Evolutionary conservation across 257 asterid species (phyloP), one percentile per base, ranked within the genome.

Genomic region (Solanum sejunctum): DNA sequence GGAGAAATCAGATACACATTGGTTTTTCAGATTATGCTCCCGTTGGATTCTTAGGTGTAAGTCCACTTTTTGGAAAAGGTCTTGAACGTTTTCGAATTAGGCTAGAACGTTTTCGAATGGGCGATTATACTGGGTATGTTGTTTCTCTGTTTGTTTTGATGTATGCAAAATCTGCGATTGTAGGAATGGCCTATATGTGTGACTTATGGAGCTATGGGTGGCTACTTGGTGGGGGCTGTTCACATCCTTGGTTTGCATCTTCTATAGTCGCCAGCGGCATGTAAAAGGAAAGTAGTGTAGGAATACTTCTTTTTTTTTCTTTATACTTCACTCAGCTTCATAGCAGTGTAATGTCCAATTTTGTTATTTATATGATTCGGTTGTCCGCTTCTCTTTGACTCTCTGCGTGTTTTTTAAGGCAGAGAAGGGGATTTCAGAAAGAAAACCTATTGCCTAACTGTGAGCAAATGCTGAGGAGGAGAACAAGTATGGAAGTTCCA

Each of bases 121-220:
- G 36, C 2, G 36, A 32, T 32, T 32, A 32, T 32, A 32, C 36
- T 32, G 36, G 36, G 36, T 32, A 3, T 32, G 36, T 32, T 32
- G 36, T 2, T 32, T 32, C 36, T 32, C 36, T 32, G 36, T 32
- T 32, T 32, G 36, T 39, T 70, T 5, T 70, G 28, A 70, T 70
- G 15, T 39, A 41, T 36, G 28, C 26, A 16, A 8, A 70, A 39
- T 67, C 21, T 85, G 43, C 84, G 43, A 67, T 49, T 80, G 87
- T 86, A 96, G 98, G 98, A 96, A 43, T 96, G 99, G 98, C 98
- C 98, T 67, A 88, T 96, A 71, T 94, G 98, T 85, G 98, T 94
- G 87, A 92, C 92, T 41, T 94, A 92, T 86, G 99, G 99, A 87
- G 94, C 98, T 61, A 64, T 93, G 49, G 83, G 88, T 4, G 99